phyloP scores from a whole-genome alignment of 2,329 filamentous ascomycete species.

The Trichoderma cornu-damae region DNA sequence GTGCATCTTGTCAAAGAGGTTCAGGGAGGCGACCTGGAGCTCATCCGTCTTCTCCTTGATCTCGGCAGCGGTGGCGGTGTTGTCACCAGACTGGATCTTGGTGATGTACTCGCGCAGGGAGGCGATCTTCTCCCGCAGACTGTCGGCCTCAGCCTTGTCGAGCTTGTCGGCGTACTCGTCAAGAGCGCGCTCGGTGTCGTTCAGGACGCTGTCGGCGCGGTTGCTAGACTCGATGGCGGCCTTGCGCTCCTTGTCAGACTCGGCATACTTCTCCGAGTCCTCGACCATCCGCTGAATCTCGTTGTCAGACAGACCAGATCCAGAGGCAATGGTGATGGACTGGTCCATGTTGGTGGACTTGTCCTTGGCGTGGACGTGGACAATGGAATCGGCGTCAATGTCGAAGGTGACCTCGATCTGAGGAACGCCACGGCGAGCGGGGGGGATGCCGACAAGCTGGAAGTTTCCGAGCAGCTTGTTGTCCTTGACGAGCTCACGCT shows the following conservation, averaged over 20 bases:
- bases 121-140: slow-evolving; percentile 89
- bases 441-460: slow-evolving; percentile 96
- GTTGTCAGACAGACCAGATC: slow-evolving; percentile 87
- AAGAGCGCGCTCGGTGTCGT: slow-evolving; percentile 96
- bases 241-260: slow-evolving; percentile 96
- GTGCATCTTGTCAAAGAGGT: slow-evolving; percentile 99
- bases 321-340: slow-evolving; percentile 97
- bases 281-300: slow-evolving; percentile 98
- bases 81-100: slow-evolving; percentile 93
- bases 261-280: slow-evolving; percentile 95
- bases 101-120: slow-evolving; percentile 81
- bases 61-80: slow-evolving; percentile 76
- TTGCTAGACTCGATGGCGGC: slow-evolving; percentile 91
- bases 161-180: slow-evolving; percentile 95
- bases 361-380: slow-evolving; percentile 97
- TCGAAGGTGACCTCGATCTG: slow-evolving; percentile 98
- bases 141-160: slow-evolving; percentile 91
- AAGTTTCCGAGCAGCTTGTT: slow-evolving; percentile 99
- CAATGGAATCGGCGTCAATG: slow-evolving; percentile 96
- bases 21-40: slow-evolving; percentile 91
- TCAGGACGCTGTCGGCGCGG: slow-evolving; percentile 90
- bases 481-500: slow-evolving; percentile 97
- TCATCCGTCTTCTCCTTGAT: slow-evolving; percentile 99
- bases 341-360: slow-evolving; percentile 99
- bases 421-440: slow-evolving; percentile 91